Evolutionary conservation across 1,284 basidiomycete species (phyloP).

Genomic region (Singerocomus rubriflavus): DNA sequence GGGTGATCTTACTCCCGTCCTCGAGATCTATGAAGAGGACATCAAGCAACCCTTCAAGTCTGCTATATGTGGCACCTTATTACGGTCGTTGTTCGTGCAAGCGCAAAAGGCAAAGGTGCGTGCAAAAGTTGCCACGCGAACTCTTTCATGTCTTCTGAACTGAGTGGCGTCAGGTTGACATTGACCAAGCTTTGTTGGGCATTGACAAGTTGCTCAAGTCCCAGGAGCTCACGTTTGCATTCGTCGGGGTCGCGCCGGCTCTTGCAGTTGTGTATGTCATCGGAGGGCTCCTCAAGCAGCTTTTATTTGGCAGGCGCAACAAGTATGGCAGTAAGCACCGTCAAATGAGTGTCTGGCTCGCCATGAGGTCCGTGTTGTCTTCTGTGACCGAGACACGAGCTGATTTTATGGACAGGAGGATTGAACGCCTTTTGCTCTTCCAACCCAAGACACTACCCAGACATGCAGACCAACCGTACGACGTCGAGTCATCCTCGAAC

Average conservation of each 20-base stretch:
- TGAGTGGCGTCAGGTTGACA: conserved; percentile 65
- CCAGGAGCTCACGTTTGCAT: conserved; percentile 96
- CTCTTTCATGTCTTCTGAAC: neutral
- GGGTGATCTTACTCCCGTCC: conserved; percentile 87
- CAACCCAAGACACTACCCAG: conserved; percentile 36
- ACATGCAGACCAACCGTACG: conserved; percentile 7
- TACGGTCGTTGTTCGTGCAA: conserved; percentile 89
- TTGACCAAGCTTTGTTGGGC: conserved; percentile 81
- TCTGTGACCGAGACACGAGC: neutral
- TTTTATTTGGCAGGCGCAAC: conserved; percentile 35
- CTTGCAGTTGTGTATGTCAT: conserved; percentile 77
- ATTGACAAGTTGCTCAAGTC: conserved; percentile 93
- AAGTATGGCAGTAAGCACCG: conserved; percentile 51
- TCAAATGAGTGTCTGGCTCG: conserved; percentile 54
- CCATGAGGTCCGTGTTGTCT: conserved; percentile 50
- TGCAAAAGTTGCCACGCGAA: neutral
- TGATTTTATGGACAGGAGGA: conserved; percentile 45
- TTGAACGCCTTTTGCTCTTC: conserved; percentile 68
- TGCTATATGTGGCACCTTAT: conserved; percentile 76
- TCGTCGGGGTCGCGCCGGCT: conserved; percentile 93
- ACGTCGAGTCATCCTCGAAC: conserved; percentile 16
- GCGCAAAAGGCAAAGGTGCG: conserved; percentile 94
- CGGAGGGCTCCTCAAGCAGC: conserved; percentile 45
- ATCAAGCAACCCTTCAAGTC: conserved; percentile 85
- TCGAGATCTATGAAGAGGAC: conserved; percentile 90